Conservation (phyloP, 192 early-diverging fungal species). For the Podila verticillata region DNA sequence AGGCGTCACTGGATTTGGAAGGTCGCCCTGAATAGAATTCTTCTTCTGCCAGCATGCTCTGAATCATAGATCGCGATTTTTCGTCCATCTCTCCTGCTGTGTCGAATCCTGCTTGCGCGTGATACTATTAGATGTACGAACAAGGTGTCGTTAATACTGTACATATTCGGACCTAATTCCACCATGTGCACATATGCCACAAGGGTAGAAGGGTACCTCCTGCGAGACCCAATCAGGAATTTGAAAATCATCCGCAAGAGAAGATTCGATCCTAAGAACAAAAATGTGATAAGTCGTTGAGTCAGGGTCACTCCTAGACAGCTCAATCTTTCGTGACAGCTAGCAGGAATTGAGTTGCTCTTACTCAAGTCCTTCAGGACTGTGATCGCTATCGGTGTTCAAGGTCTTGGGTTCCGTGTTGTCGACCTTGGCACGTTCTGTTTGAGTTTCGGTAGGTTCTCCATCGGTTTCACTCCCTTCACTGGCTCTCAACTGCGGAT, state of each 20-base stretch:
- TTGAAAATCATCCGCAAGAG: conserved; percentile 23
- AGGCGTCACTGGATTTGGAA: conserved; percentile 21
- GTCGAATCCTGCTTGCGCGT: conserved; percentile 23
- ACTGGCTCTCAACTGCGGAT: too few relatives aligned
- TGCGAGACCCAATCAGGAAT: conserved; percentile 50
- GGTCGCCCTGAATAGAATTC: conserved; percentile 62
- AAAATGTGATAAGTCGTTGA: neutral
- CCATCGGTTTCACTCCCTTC: too few relatives aligned
- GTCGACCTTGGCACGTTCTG: too few relatives aligned
- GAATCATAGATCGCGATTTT: conserved; percentile 63
- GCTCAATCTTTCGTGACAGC: neutral
- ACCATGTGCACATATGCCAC: too few relatives aligned
- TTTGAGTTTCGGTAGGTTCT: too few relatives aligned
- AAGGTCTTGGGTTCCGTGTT: too few relatives aligned
- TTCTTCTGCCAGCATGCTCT: conserved; percentile 72
- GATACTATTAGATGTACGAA: conserved; percentile 7
- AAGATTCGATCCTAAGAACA: conserved; percentile 7
- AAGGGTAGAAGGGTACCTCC: conserved; percentile 18
- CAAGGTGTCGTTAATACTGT: too few relatives aligned
- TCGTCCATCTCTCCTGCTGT: conserved; percentile 58
- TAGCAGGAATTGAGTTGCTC: neutral
- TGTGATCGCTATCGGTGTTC: neutral
- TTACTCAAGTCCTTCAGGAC: neutral
- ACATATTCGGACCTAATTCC: too few relatives aligned
- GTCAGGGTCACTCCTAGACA: neutral